Percentiles rank a stretch among this genome's conserved stretches.
phyloP scores from a whole-genome alignment of 192 early-diverging fungal genomes.

The Coemansia sp. region DNA sequence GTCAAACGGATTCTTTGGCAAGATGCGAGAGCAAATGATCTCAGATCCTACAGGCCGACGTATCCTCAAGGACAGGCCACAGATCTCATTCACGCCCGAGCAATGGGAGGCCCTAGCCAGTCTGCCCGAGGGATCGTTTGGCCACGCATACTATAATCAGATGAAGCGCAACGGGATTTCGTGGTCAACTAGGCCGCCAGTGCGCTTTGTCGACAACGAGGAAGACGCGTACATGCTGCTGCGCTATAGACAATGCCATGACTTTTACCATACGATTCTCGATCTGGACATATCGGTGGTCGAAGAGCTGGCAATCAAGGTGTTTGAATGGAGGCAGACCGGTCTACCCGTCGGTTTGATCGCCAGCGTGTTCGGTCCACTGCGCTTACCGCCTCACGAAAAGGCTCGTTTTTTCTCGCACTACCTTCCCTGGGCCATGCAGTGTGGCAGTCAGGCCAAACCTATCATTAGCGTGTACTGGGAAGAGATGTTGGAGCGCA shows the following conservation, averaged over 20 bases:
- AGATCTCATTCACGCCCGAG: constrained; percentile 68
- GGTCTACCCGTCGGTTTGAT: constrained; percentile 86
- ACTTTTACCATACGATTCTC: constrained; percentile 90
- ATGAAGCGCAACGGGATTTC: constrained; percentile 76
- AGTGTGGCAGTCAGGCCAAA: constrained; percentile 70
- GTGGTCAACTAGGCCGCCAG: constrained; percentile 77
- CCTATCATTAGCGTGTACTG: constrained; percentile 87
- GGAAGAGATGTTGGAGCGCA: constrained; percentile 75
- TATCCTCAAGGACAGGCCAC: constrained; percentile 80
- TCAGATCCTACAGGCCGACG: constrained; percentile 69
- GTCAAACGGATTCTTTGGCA: constrained; percentile 61
- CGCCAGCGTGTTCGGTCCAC: constrained; percentile 79
- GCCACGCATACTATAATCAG: constrained; percentile 79
- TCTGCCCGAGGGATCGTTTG: constrained; percentile 77
- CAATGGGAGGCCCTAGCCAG: constrained; percentile 62
- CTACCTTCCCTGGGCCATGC: constrained; percentile 93
- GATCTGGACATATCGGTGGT: constrained; percentile 80
- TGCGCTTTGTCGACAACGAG: constrained; percentile 85
- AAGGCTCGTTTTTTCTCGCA: constrained; percentile 60
- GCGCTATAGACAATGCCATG: constrained; percentile 91
- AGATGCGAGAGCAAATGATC: constrained; percentile 81
- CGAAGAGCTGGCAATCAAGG: constrained; percentile 92
- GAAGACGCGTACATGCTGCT: constrained; percentile 93
- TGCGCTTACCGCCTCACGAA: constrained; percentile 64
- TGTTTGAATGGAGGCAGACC: constrained; percentile 91